A percentile compares a stretch with the other conserved stretches of the same genome.
These are phyloP conservation scores for Termitomyces sp. DNA, from an alignment of 768 basidiomycete species.

Conservation along the genomic window DNA sequence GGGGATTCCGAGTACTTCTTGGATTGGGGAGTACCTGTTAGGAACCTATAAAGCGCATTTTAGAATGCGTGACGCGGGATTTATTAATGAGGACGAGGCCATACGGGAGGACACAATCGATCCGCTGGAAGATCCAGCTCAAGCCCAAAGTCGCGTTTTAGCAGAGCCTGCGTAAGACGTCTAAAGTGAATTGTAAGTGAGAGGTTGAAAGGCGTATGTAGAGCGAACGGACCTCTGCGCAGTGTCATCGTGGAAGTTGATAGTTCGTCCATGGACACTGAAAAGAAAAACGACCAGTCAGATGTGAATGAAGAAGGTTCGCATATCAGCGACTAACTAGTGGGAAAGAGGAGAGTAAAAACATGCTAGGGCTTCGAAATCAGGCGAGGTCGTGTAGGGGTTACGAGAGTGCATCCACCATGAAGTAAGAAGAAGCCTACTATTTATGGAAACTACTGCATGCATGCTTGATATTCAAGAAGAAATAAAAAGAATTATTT, in stretches of 20 bases:
- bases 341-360: constrained; percentile 41
- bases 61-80: not conserved
- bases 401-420: constrained; percentile 38
- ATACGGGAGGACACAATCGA: constrained; percentile 84
- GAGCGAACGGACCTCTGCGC: constrained; percentile 58
- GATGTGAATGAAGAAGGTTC: too few relatives aligned
- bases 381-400: constrained; percentile 35
- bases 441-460: too few relatives aligned
- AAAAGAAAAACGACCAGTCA: too few relatives aligned
- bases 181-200: constrained; percentile 32
- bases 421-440: too few relatives aligned
- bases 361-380: constrained; percentile 58
- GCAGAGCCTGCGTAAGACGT: constrained; percentile 73
- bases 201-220: not conserved
- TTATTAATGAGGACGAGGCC: too few relatives aligned
- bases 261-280: constrained; percentile 30
- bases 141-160: constrained; percentile 71
- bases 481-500: too few relatives aligned
- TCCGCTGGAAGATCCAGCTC: constrained; percentile 58
- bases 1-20: not conserved
- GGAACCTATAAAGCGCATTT: constrained; percentile 50
- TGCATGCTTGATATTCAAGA: not conserved
- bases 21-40: constrained; percentile 46
- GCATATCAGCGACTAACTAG: constrained; percentile 5
- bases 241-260: constrained; percentile 73